Base-by-base conservation (phyloP, 441 rosid species). In the Syzygium syzygioides region DNA sequence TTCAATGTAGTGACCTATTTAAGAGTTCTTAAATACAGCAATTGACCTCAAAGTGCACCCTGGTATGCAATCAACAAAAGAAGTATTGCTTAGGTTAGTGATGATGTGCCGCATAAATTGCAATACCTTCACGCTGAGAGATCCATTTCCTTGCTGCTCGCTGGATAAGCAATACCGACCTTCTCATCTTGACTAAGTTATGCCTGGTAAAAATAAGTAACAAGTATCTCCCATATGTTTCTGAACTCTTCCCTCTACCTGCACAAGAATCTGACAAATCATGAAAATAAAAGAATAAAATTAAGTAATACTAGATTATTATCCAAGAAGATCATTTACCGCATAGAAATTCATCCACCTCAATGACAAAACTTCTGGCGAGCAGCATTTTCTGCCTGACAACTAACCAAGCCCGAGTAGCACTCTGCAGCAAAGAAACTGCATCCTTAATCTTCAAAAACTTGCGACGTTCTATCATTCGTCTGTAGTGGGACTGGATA, bases 401-500 rank as follows among this genome's bases (percentile, higher is more conserved):
- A 57, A 91, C 86, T 88, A 95, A 93, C 98, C 97, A 95, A 89
- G 93, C 92, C 79, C 93, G 93, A 62, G 92, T 90, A 76, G 92
- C 93, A 89, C 88, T 94, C 93, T 96, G 97, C 94, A 97, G 87
- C 90, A 92, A 90, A 53, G 85, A 86, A 89, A 93, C 88, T 55
- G 94, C 95, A 90, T 90, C 89, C 90, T 79, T 90, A 64, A 79
- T 90, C 96, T 95, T 95, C 91, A 91, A 89, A 91, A 92, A 96
- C 45, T 90, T 93, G 54, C 30, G 87, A 88, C 91, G 94, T 55
- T 91, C 96, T 55, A 87, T 80, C 85, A 90, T 91, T 90, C 93
- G 91, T 92, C 97, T 95, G 84, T 93, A 90, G 86, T 87, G 91
- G 50, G 96, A 93, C 92, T 97, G 98, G 91, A 97, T 96, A 89